These are phyloP conservation scores for Macrophomina tecta DNA, from an alignment of 2,329 filamentous ascomycete species.

Conservation along the genomic window DNA sequence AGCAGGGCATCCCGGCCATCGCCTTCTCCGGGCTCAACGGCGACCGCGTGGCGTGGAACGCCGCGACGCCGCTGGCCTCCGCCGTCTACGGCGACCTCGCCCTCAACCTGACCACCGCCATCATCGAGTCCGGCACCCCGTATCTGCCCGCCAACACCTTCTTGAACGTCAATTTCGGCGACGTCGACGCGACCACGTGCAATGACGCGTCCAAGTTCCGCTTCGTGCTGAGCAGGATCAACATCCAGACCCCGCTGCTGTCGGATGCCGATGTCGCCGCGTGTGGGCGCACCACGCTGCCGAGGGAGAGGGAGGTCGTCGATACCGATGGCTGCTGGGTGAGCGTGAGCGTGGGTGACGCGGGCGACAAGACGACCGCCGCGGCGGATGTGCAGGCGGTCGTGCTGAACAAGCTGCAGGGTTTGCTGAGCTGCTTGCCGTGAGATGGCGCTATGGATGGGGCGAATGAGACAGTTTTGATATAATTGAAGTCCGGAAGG, in stretches of 20 bases:
- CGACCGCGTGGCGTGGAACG: conserved; percentile 61
- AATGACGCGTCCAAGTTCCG: conserved; percentile 60
- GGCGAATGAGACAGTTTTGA: neutral
- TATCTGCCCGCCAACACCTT: conserved; percentile 67
- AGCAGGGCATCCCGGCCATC: conserved; percentile 66
- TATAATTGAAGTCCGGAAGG: too few species aligned
- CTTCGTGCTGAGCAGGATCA: conserved; percentile 69
- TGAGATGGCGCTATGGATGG: neutral
- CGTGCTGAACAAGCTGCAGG: conserved; percentile 59
- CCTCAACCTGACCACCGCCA: conserved; percentile 60
- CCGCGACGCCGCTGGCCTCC: conserved; percentile 57
- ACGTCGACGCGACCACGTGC: conserved; percentile 58
- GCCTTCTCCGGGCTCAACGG: conserved; percentile 67
- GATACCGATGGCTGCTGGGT: conserved; percentile 62
- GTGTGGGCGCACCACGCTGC: conserved; percentile 62
- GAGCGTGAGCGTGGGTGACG: conserved; percentile 67
- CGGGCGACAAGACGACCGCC: conserved; percentile 66
- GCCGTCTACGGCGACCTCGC: conserved; percentile 69
- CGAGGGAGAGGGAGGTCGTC: conserved; percentile 64
- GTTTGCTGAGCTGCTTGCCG: conserved; percentile 56
- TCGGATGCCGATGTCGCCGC: conserved; percentile 59
- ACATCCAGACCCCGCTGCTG: conserved; percentile 49
- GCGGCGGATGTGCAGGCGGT: conserved; percentile 57
- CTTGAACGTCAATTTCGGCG: conserved; percentile 74
- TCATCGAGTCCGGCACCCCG: conserved; percentile 64